Evolutionary conservation across 139 green algal species (phyloP), one percentile per base, ranked within the genome.

Genomic region (Chlamydomonas sp.): DNA sequence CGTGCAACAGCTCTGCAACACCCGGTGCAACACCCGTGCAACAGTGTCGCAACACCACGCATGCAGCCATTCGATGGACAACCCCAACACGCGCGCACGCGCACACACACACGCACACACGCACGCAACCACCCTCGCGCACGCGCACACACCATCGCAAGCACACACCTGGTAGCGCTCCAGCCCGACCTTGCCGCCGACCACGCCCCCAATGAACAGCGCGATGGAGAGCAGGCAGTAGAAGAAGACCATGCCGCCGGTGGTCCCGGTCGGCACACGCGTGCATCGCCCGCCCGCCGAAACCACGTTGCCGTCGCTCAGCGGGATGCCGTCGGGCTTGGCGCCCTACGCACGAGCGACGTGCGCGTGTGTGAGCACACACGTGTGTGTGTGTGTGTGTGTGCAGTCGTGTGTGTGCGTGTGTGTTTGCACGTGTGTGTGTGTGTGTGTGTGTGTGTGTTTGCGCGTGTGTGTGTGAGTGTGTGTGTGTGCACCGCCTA

Each of bases 161-260:
- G 10, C 39, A 6, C 33, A 70, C 54, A 70, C 31, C 65, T 78
- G 65, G 58, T 73, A 78, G 31, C 33, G 58, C 28, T 70, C 35
- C 34, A 78, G 6, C 16, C 65, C 72, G 39, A 70, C 69, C 72
- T 78, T 78, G 8, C 72, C 24, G 6, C 72, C 72, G 4, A 70
- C 43, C 65, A 73, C 43, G 26, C 64, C 34, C 0, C 72, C 72
- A 2, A 37, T 49, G 39, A 69, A 69, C 58, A 78, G 57, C 10
- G n/a, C 48, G 16, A 78, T 69, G 39, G 38, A 66, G 1, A 78
- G 65, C 57, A 78, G 37, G 65, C 72, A 78, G 58, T 73, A 78
- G 65, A 78, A 78, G 65, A 78, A 73, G 6, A 78, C 72, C 65
- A 73, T 73, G 28, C 72, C 72, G 26, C 72, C 72, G 0, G 63